These are phyloP conservation scores for Dryas alaskensis DNA, from an alignment of 306 rosid genomes.

Conservation along the genomic window DNA sequence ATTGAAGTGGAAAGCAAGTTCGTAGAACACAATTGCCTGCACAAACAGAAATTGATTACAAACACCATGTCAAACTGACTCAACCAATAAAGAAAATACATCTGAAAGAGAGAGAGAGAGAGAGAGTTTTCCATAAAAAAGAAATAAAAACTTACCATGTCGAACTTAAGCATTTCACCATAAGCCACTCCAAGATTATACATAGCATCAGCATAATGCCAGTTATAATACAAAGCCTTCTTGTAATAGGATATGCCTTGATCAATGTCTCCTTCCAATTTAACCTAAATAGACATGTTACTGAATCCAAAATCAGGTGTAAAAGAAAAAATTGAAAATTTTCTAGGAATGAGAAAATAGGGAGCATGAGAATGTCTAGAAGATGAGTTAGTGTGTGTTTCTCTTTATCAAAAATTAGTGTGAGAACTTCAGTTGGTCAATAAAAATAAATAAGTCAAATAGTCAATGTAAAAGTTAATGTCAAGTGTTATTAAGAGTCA, in stretches of 20 bases:
- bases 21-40: slow-evolving; percentile 98
- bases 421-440: too few species aligned
- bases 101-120: not conserved
- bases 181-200: slow-evolving; percentile 99
- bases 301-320: slow-evolving; percentile 25
- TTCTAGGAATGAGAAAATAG: not conserved
- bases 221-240: slow-evolving; percentile 89
- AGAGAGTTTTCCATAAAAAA: not conserved
- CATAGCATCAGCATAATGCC: slow-evolving; percentile 99
- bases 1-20: slow-evolving; percentile 97
- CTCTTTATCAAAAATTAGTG: too few species aligned
- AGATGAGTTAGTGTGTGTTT: not conserved
- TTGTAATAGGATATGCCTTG: slow-evolving; percentile 89
- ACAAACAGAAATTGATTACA: slow-evolving; percentile 23
- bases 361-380: not conserved
- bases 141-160: slow-evolving; percentile 58
- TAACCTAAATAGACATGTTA: slow-evolving; percentile 53
- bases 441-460: too few species aligned
- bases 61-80: not conserved
- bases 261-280: slow-evolving; percentile 90
- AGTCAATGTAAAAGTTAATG: too few species aligned
- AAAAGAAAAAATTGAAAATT: slow-evolving; percentile 14
- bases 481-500: too few species aligned
- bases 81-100: slow-evolving; percentile 18
- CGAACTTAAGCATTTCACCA: slow-evolving; percentile 98